Percentiles rank a stretch among this genome's conserved stretches.
Evolutionary conservation across 2,329 filamentous ascomycete genomes (phyloP).

Genomic region (Elsinoe australis): DNA sequence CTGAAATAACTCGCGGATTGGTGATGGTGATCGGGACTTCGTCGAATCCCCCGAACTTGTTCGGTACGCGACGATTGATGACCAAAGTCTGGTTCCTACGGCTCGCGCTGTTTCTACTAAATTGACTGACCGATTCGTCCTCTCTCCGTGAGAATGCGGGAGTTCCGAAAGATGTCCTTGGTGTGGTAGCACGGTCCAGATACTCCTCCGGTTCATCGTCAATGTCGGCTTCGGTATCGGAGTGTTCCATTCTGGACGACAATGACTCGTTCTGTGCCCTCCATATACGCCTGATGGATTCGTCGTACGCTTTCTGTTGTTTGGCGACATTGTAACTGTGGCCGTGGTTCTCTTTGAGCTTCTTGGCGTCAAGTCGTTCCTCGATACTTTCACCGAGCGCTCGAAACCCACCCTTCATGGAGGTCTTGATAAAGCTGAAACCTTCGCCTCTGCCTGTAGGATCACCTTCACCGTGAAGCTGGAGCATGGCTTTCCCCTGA

Average conservation of each 20-base stretch:
- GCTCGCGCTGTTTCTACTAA: constrained; percentile 38
- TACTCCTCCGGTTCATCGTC: constrained; percentile 44
- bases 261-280: constrained; percentile 74
- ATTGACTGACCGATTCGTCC: constrained; percentile 63
- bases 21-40: constrained; percentile 23
- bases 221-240: constrained; percentile 63
- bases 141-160: constrained; percentile 51
- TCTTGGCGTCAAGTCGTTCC: constrained; percentile 75
- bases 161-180: constrained; percentile 59
- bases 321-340: constrained; percentile 97
- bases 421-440: constrained; percentile 95
- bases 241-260: constrained; percentile 64
- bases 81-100: constrained; percentile 61
- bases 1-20: constrained; percentile 78
- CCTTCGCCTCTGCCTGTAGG: constrained; percentile 88
- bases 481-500: constrained; percentile 92
- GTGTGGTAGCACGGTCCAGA: constrained; percentile 46
- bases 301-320: constrained; percentile 85
- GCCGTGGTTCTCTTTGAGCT: constrained; percentile 61
- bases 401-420: constrained; percentile 97
- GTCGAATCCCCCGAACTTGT: constrained; percentile 47
- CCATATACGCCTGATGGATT: constrained; percentile 89
- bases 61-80: constrained; percentile 62
- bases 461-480: constrained; percentile 88
- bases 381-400: constrained; percentile 82